phyloP scores from a whole-genome alignment of 768 basidiomycete species.

The Thelephora ganbajun region DNA sequence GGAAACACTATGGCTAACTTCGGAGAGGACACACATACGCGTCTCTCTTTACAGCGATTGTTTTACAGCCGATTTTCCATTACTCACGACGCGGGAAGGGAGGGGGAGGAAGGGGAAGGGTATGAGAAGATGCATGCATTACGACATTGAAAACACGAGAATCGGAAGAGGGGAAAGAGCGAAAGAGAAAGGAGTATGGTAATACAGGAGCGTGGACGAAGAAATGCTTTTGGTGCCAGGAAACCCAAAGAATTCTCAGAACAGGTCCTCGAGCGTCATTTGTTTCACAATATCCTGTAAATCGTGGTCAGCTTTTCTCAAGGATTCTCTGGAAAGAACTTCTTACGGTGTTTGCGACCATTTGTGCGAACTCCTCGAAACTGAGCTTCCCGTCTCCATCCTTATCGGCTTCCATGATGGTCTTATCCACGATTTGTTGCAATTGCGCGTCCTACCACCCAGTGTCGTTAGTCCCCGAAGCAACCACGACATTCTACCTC shows the following conservation, averaged over 20 bases:
- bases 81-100: too few species aligned
- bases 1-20: too few species aligned
- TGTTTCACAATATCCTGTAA: conserved; percentile 92
- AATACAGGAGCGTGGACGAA: too few species aligned
- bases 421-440: conserved; percentile 99
- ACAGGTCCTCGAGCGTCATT: conserved; percentile 93
- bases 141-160: too few species aligned
- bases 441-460: conserved; percentile 78
- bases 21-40: too few species aligned
- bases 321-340: not conserved
- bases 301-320: conserved; percentile 1
- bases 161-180: too few species aligned
- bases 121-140: too few species aligned
- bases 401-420: conserved; percentile 98
- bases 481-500: not conserved
- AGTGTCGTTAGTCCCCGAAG: not conserved
- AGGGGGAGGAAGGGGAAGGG: too few species aligned
- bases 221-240: too few species aligned
- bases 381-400: conserved; percentile 95
- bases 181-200: too few species aligned
- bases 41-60: too few species aligned
- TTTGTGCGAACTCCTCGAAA: conserved; percentile 93
- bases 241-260: conserved; percentile 24
- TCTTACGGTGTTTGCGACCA: conserved; percentile 92
- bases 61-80: too few species aligned